phyloP scores from a whole-genome alignment of 2,329 filamentous ascomycete genomes.

The Beauveria asiatica region DNA sequence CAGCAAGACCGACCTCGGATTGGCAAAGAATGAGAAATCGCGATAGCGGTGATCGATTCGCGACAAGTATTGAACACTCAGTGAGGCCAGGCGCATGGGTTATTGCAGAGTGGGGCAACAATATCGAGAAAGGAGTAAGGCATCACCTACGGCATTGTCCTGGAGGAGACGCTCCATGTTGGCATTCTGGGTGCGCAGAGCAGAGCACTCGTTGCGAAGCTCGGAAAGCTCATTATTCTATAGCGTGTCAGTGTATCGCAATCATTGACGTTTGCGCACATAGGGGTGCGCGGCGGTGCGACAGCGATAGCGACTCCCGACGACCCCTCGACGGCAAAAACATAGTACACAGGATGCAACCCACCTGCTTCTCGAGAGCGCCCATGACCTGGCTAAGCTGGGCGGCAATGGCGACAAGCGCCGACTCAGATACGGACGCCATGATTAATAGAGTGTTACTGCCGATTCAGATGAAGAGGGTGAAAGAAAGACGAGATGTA shows the following conservation, averaged over 20 bases:
- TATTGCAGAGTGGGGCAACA: background rate
- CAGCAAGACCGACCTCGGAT: too few relatives aligned
- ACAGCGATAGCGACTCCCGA: background rate
- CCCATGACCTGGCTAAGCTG: conserved; percentile 12
- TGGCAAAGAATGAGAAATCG: background rate
- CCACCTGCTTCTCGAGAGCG: conserved; percentile 13
- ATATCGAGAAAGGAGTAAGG: conserved; percentile 1
- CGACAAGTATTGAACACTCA: background rate
- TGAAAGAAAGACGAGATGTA: conserved; percentile 5
- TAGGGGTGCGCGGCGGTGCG: background rate
- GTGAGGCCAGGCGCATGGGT: background rate
- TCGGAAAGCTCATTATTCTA: conserved; percentile 18
- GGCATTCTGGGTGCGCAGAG: conserved; percentile 18
- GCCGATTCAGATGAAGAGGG: background rate
- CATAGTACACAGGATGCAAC: conserved; percentile 1
- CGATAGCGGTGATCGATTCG: background rate
- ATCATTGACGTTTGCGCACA: background rate
- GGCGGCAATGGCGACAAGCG: conserved; percentile 10
- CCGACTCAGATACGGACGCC: conserved; percentile 10
- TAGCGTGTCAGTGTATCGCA: background rate
- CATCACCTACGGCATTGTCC: conserved; percentile 15
- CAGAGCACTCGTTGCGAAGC: conserved; percentile 17
- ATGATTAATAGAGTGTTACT: conserved; percentile 8
- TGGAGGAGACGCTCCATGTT: conserved; percentile 17
- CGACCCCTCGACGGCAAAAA: conserved; percentile 2